These are phyloP conservation scores for Iris pallida DNA, from an alignment of 116 monocot genomes.

Conservation along the genomic window DNA sequence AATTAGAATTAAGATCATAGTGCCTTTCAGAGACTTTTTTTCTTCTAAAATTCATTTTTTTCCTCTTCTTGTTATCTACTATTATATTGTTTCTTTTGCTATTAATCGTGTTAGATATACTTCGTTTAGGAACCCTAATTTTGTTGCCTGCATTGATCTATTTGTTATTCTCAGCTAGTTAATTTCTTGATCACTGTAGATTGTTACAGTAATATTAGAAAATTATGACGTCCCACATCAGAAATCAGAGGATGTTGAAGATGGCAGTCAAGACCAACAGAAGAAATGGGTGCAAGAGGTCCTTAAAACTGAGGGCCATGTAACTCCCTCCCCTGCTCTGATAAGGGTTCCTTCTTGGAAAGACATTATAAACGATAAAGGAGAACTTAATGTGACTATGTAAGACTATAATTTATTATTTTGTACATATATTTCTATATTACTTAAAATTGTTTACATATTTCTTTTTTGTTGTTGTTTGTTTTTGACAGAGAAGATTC, in stretches of 20 bases:
- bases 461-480: neutral
- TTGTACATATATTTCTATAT: too few species aligned
- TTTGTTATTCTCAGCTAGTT: conserved; percentile 1
- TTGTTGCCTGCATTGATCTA: neutral
- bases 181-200: conserved; percentile 34
- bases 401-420: conserved; percentile 21
- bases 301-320: conserved; percentile 64
- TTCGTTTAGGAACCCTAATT: neutral
- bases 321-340: conserved; percentile 29
- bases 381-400: conserved; percentile 45
- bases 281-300: conserved; percentile 85
- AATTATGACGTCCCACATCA: conserved; percentile 54
- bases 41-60: too few species aligned
- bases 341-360: conserved; percentile 71
- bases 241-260: conserved; percentile 20
- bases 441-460: too few species aligned
- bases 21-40: too few species aligned
- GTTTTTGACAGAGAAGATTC: conserved; percentile 58
- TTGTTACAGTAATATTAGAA: conserved; percentile 85
- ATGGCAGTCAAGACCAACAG: conserved; percentile 19
- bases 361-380: conserved; percentile 45
- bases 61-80: too few species aligned
- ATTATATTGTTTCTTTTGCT: too few species aligned
- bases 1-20: too few species aligned
- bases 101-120: neutral